phyloP scores from a whole-genome alignment of 2,329 filamentous ascomycete species.

The Teratosphaeriaceae sp. region DNA sequence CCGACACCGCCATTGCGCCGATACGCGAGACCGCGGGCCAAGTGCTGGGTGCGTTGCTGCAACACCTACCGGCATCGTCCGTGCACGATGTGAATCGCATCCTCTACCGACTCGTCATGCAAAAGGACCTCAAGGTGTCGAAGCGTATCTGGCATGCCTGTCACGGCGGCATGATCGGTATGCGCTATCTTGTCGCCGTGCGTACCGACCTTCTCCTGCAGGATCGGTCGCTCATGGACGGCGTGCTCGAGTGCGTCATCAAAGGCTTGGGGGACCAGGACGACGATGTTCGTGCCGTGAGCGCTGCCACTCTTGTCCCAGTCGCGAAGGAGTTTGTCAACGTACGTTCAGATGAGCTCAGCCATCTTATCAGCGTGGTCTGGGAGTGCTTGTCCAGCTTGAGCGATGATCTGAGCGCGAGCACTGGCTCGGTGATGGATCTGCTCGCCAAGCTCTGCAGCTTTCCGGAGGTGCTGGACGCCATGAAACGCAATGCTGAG shows the following conservation, averaged over 20 bases:
- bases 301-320: slow-evolving; percentile 92
- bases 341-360: slow-evolving; percentile 69
- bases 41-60: slow-evolving; percentile 80
- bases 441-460: slow-evolving; percentile 90
- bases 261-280: slow-evolving; percentile 86
- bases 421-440: slow-evolving; percentile 98
- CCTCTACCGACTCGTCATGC: slow-evolving; percentile 85
- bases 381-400: slow-evolving; percentile 96
- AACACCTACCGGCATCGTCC: slow-evolving; percentile 70
- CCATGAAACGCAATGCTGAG: slow-evolving; percentile 86
- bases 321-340: slow-evolving; percentile 93
- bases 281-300: slow-evolving; percentile 94
- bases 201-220: slow-evolving; percentile 84
- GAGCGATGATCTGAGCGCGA: slow-evolving; percentile 94
- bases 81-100: slow-evolving; percentile 81
- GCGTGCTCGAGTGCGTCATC: slow-evolving; percentile 87
- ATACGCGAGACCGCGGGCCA: slow-evolving; percentile 95
- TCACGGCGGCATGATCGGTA: slow-evolving; percentile 95
- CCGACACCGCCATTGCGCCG: slow-evolving; percentile 91
- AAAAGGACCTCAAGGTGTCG: slow-evolving; percentile 68
- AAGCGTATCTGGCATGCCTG: slow-evolving; percentile 86
- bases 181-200: slow-evolving; percentile 91
- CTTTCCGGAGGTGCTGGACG: slow-evolving; percentile 83
- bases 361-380: slow-evolving; percentile 83
- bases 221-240: slow-evolving; percentile 81